Evolutionary conservation across 371 early-diverging fungal genomes (phyloP), one percentile per base, ranked within the genome.

Genomic region (Dichotomocladium elegans): DNA sequence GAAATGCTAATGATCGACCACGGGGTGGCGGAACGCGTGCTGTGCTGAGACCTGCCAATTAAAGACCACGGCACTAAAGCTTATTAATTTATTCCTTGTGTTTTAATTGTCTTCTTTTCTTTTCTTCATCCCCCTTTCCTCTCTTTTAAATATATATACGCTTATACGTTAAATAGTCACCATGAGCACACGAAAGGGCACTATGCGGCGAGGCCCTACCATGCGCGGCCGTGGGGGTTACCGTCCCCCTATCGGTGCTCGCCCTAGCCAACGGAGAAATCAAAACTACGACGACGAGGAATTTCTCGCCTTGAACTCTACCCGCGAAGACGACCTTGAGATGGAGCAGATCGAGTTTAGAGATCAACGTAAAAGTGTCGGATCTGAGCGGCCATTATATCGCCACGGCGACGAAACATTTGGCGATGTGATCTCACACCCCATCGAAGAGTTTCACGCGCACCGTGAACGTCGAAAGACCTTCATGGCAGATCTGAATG

Each of bases 351-450:
- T 53, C 17, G 57, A 56, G 17, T 42, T 57, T 17, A 41, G 50
- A 17, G 48, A 52, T 27, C 31, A 57, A 0, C 41, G 34, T 15
- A 42, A 46, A 27, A 48, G 46, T 21, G n/a, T 14, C 2, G 40
- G 30, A 17, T 5, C 8, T 19, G 64, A 40, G 4, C 53, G 29
- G 7, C 63, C 63, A 8, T 10, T 37, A 0, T 75, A 72, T 50
- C 63, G 69, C 15, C 75, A 75, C 37, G 70, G 70, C 15, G 64
- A 70, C 8, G 73, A 76, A 24, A 76, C 77, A 11, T 70, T 70
- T 61, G 76, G 73, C 22, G 73, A 76, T 44, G 51, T 72, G 8
- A 44, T 76, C 8, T 44, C 57, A 11, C 70, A 76, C 49, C 76
- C 76, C 21, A 47, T 68, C 5, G 46, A 72, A 40, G 57, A 76